These are phyloP conservation scores for Botrytis hyacinthi DNA, from an alignment of 2,329 filamentous ascomycete genomes.

Conservation along the genomic window DNA sequence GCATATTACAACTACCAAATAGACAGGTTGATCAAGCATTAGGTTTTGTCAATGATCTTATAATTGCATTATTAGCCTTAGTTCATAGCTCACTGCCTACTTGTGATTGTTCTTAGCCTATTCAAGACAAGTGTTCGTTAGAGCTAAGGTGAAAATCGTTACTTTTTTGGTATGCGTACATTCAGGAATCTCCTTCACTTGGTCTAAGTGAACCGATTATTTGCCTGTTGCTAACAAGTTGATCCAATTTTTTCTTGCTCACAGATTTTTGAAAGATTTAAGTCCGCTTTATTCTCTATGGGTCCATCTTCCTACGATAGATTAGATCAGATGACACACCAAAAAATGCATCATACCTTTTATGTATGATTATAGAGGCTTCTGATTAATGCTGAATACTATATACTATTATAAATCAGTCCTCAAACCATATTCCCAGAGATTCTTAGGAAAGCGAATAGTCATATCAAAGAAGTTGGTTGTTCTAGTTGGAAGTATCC, in stretches of 20 bases:
- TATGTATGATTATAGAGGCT: background rate
- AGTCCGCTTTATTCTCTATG: too few relatives aligned
- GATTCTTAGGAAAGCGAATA: background rate
- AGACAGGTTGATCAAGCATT: background rate
- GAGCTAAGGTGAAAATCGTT: background rate
- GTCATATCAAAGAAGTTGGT: background rate
- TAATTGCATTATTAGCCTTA: background rate
- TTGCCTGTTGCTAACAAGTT: too few relatives aligned
- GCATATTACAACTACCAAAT: background rate
- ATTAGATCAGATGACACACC: background rate
- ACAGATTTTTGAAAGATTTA: too few relatives aligned
- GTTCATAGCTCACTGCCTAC: background rate
- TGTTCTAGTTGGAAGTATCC: too few relatives aligned
- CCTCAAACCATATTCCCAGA: background rate
- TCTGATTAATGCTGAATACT: background rate
- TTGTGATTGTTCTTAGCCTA: background rate
- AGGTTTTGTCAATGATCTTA: background rate
- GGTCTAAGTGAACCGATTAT: background rate
- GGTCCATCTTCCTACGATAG: background rate
- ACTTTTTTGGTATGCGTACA: background rate
- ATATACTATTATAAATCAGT: background rate
- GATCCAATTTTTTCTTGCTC: too few relatives aligned
- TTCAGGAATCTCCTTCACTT: background rate
- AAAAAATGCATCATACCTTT: background rate
- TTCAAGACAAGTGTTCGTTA: background rate